phyloP scores from a whole-genome alignment of 805 yeast species.

The Gaillardinia entomophila region DNA sequence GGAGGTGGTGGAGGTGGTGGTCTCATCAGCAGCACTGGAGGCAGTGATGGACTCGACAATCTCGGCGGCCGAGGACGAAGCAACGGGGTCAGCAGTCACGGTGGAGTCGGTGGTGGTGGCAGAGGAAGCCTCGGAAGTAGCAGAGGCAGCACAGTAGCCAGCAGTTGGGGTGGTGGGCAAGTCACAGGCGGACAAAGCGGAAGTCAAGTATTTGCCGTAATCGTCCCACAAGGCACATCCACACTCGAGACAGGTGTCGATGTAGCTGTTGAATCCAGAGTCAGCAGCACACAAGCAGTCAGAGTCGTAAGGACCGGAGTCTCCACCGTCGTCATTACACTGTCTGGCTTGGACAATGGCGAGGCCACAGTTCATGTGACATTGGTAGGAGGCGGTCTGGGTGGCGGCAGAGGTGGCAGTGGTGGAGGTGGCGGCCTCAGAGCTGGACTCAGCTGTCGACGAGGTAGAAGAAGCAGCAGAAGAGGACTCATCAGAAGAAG shows the following conservation, averaged over 20 bases:
- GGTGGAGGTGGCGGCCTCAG: not conserved
- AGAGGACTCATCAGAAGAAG: not conserved
- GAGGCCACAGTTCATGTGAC: not conserved
- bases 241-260: conserved; percentile 31
- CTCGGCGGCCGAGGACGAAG: not conserved
- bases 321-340: not conserved
- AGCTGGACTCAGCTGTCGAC: not conserved
- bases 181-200: conserved; percentile 24
- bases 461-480: not conserved
- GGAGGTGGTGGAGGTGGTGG: no score
- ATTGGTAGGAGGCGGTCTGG: not conserved
- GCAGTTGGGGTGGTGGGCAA: conserved; percentile 23
- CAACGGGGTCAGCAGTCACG: not conserved
- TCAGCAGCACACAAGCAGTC: conserved; percentile 23
- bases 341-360: not conserved
- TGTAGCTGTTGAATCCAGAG: conserved; percentile 16
- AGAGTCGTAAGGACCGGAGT: conserved; percentile 5
- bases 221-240: conserved; percentile 37
- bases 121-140: not conserved
- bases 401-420: not conserved
- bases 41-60: not conserved
- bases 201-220: conserved; percentile 23
- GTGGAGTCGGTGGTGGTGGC: not conserved
- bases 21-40: conserved; percentile 1
- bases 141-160: conserved; percentile 5